phyloP scores from a whole-genome alignment of 2,329 filamentous ascomycete species.

The Pseudogymnoascus destructans region DNA sequence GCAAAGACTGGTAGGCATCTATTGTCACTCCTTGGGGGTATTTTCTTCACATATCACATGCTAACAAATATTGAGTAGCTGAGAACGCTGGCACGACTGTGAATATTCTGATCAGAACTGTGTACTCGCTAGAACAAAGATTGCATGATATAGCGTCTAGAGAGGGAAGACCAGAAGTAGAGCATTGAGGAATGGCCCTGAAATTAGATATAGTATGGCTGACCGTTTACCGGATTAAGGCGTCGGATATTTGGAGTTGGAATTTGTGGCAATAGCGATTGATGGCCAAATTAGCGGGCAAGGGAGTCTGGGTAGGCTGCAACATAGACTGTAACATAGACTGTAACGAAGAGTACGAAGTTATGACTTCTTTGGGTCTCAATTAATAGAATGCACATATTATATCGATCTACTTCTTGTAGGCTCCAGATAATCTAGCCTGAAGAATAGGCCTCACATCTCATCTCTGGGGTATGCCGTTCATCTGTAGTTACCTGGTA shows the following conservation, averaged over 20 bases:
- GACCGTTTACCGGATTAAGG: not conserved
- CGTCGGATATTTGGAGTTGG: not conserved
- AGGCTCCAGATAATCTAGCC: not conserved
- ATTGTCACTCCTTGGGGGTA: not conserved
- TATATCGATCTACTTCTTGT: not conserved
- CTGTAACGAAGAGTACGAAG: not conserved
- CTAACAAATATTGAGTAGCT: slow-evolving; percentile 15
- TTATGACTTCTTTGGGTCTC: not conserved
- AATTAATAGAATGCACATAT: not conserved
- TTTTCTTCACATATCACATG: not conserved
- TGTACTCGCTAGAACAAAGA: slow-evolving; percentile 21
- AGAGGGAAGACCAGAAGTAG: not conserved
- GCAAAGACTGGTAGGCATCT: slow-evolving; percentile 29
- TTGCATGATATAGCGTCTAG: slow-evolving; percentile 15
- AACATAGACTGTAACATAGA: not conserved
- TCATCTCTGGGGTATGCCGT: not conserved
- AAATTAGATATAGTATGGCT: not conserved
- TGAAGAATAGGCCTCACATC: not conserved
- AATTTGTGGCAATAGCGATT: not conserved
- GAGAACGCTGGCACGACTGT: slow-evolving; percentile 19
- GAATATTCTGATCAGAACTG: slow-evolving; percentile 18
- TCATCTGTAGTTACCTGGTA: not conserved
- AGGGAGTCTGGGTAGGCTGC: not conserved
- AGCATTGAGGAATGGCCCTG: not conserved
- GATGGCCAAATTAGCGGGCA: not conserved